Percentiles rank a stretch among this genome's conserved stretches.
Conservation (phyloP, 2,329 filamentous ascomycete species). For the Penicillium sp. region DNA sequence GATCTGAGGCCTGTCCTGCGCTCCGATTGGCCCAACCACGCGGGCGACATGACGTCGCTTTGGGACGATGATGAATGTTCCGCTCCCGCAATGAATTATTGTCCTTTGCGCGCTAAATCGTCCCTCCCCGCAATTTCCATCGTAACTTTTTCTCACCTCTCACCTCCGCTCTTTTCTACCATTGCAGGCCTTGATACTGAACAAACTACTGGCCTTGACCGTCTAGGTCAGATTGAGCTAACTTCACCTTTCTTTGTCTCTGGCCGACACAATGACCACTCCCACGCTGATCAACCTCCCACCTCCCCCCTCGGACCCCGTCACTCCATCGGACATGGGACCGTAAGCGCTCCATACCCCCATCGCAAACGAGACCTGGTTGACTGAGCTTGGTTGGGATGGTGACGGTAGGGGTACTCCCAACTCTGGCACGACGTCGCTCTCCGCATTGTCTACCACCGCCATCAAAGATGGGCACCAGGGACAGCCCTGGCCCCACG, state of each 20-base stretch:
- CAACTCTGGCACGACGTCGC: slow-evolving; percentile 85
- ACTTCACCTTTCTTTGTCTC: too few relatives aligned
- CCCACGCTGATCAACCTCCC: slow-evolving; percentile 81
- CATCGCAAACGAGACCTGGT: slow-evolving; percentile 3
- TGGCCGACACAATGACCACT: slow-evolving; percentile 44
- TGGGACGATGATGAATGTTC: neutral
- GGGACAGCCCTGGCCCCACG: slow-evolving; percentile 66
- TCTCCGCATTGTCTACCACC: slow-evolving; percentile 86
- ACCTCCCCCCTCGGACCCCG: slow-evolving; percentile 74
- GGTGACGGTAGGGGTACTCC: slow-evolving; percentile 69
- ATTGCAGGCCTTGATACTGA: too few relatives aligned
- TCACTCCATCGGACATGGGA: slow-evolving; percentile 78
- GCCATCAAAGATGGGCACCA: slow-evolving; percentile 96
- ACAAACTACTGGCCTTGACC: too few relatives aligned
- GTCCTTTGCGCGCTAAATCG: slow-evolving; percentile 1
- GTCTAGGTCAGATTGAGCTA: too few relatives aligned
- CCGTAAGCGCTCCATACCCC: slow-evolving; percentile 60
- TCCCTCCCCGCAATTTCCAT: slow-evolving; percentile 11
- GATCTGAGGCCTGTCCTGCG: too few relatives aligned
- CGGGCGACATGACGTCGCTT: slow-evolving; percentile 15
- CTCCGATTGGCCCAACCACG: too few relatives aligned
- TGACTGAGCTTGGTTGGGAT: slow-evolving; percentile 18
- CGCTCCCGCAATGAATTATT: slow-evolving; percentile 3
- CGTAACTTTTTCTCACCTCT: slow-evolving; percentile 1
- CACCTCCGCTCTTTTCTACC: neutral